A percentile compares a stretch with the other conserved stretches of the same genome.
Evolutionary conservation across 306 rosid species (phyloP).

Genomic region (Benincasa hispida): DNA sequence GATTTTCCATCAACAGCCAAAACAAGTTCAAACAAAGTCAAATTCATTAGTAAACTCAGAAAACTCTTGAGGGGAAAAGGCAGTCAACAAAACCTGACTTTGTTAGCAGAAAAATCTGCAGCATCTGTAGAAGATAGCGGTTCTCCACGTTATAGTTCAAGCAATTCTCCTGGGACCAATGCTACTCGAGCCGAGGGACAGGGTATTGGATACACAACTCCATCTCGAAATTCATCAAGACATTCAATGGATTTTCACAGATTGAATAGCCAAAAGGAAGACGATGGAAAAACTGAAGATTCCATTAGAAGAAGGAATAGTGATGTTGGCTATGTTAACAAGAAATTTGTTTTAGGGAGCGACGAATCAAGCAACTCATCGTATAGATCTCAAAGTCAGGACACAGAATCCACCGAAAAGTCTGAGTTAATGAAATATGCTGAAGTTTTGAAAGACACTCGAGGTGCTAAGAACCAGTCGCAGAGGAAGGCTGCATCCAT

Average conservation of each 20-base stretch:
- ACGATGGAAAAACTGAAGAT: constrained; percentile 13
- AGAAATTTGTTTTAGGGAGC: constrained; percentile 16
- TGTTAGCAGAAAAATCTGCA: constrained; percentile 25
- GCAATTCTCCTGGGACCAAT: constrained; percentile 16
- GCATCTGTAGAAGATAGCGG: constrained; percentile 18
- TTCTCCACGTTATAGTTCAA: constrained; percentile 23
- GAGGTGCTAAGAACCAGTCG: neutral
- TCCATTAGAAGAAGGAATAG: constrained; percentile 6
- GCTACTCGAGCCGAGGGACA: constrained; percentile 20
- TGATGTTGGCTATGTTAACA: constrained; percentile 25
- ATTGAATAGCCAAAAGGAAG: constrained; percentile 25
- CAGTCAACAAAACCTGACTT: constrained; percentile 10
- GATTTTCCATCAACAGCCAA: constrained; percentile 29
- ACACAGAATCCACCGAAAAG: constrained; percentile 27
- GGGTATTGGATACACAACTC: constrained; percentile 18
- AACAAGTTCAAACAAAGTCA: constrained; percentile 27
- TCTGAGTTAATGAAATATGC: constrained; percentile 68
- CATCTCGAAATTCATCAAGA: constrained; percentile 18
- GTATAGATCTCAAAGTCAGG: constrained; percentile 15
- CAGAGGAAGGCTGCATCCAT: constrained; percentile 34
- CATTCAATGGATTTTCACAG: constrained; percentile 27
- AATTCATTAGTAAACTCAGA: constrained; percentile 46
- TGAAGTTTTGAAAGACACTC: constrained; percentile 44
- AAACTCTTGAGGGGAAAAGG: constrained; percentile 46
- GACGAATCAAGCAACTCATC: constrained; percentile 22